Evolutionary conservation across 306 rosid species (phyloP), one percentile per base, ranked within the genome.

Genomic region (Lablab purpureus): DNA sequence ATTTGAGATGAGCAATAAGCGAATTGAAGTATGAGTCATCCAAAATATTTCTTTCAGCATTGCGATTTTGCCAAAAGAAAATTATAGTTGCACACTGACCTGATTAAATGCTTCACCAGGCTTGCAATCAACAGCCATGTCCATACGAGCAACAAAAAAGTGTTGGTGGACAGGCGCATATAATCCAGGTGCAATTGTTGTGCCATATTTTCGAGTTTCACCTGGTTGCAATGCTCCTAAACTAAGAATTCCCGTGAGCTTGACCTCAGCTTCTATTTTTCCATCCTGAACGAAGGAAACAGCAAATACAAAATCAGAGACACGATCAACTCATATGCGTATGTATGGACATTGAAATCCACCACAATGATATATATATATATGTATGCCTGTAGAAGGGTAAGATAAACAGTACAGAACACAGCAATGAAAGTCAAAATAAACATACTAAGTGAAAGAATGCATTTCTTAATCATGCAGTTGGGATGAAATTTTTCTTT

Each of bases 61-160:
- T 34, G 71, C 46, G 49, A 49, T 23, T 12, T 9, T 21, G 51
- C 21, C 36, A 14, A 65, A 17, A 15, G 54, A 64, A 64, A 64
- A 10, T n/a, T 11, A 15, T 52, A 32, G 13, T 27, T 62, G 28
- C 7, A 69, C 54, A 58, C 68, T 52, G 62, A 90, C 92, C 91
- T 90, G 94, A 83, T 90, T 90, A 79, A 79, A 85, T 73, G 90
- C 85, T 87, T 90, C 94, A 65, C 94, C 94, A 32, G 94, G 94
- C 78, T 83, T 90, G 85, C 94, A 86, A 85, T 90, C 94, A 81
- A 90, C 90, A 54, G 92, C 87, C 94, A 90, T 90, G 85, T 90
- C 88, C 94, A 90, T 86, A 51, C 94, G 94, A 54, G 94, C 92
- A 63, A 90, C 92, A 71, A 88, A 88, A 72, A 90, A 90, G 85